A percentile compares a stretch with the other conserved stretches of the same genome.
Conservation (phyloP, 2,329 filamentous ascomycete species). For the Fusarium irregulare region DNA sequence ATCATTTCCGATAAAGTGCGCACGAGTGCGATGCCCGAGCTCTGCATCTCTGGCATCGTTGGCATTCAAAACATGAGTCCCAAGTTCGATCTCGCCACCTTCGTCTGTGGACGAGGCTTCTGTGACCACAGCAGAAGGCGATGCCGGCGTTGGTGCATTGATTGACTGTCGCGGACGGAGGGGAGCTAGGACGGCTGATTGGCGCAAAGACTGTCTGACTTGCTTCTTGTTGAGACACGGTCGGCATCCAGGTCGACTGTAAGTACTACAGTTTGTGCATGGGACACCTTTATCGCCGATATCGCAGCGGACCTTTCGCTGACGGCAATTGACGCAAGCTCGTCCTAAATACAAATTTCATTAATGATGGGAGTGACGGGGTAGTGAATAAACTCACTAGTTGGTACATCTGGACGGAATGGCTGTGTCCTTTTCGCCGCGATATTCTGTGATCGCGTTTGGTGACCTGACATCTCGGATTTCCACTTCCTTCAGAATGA, state of each 20-base stretch:
- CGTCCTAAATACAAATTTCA: not conserved
- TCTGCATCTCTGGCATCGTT: constrained; percentile 4
- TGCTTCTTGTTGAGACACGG: constrained; percentile 3
- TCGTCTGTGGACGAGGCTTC: not conserved
- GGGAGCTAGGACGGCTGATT: not conserved
- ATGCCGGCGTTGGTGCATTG: not conserved
- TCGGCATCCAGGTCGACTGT: not conserved
- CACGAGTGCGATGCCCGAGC: constrained; percentile 10
- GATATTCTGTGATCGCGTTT: not conserved
- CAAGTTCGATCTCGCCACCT: not conserved
- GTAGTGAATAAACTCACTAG: not conserved
- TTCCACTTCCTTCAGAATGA: too few species aligned
- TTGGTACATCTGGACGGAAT: too few species aligned
- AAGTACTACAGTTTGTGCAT: constrained; percentile 5
- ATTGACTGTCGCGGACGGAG: not conserved
- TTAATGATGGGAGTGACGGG: rapidly evolving
- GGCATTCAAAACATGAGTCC: not conserved
- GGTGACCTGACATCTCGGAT: not conserved
- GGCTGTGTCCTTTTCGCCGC: not conserved
- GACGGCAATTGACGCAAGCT: constrained; percentile 7
- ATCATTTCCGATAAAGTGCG: constrained; percentile 11
- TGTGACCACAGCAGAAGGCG: not conserved
- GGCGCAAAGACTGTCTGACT: not conserved
- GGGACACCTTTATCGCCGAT: constrained; percentile 2
- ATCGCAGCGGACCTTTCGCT: constrained; percentile 8